These are phyloP conservation scores for Suillus placidus DNA, from an alignment of 768 basidiomycete species.

Conservation along the genomic window DNA sequence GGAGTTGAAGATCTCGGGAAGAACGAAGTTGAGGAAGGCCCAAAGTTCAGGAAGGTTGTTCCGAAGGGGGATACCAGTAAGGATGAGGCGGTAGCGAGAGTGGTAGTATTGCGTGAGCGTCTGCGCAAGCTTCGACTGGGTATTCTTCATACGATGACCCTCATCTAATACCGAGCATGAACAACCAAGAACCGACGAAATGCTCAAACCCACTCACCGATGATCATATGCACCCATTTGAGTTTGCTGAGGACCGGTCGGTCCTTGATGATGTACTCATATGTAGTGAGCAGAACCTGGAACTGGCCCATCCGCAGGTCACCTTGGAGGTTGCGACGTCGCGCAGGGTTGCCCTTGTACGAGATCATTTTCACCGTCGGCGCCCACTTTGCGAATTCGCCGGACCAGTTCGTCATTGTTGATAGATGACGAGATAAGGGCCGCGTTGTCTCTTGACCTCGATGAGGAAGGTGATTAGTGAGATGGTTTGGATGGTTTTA, in stretches of 20 bases:
- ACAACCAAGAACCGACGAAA: neutral
- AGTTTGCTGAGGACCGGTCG: constrained; percentile 86
- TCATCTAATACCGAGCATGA: constrained; percentile 58
- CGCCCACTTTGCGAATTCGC: constrained; percentile 98
- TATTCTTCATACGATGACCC: constrained; percentile 98
- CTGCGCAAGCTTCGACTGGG: constrained; percentile 83
- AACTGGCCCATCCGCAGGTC: constrained; percentile 82
- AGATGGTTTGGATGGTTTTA: constrained; percentile 94
- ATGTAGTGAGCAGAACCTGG: constrained; percentile 92
- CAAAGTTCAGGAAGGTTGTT: constrained; percentile 97
- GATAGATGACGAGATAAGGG: constrained; percentile 95
- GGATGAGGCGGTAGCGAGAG: constrained; percentile 89
- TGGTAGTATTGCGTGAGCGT: constrained; percentile 93
- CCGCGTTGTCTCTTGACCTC: constrained; percentile 90
- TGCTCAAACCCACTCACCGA: constrained; percentile 52
- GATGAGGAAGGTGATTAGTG: constrained; percentile 90
- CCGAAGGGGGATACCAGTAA: constrained; percentile 94
- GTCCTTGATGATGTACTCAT: constrained; percentile 98
- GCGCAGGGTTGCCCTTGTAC: constrained; percentile 90
- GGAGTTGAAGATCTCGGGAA: constrained; percentile 97
- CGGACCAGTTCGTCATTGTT: constrained; percentile 96
- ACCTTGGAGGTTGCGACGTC: constrained; percentile 75
- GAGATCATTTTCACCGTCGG: constrained; percentile 77
- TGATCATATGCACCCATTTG: constrained; percentile 98
- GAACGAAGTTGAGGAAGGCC: constrained; percentile 92